phyloP scores from a whole-genome alignment of 75 land plant species.

The Isoetes taiwanensis region DNA sequence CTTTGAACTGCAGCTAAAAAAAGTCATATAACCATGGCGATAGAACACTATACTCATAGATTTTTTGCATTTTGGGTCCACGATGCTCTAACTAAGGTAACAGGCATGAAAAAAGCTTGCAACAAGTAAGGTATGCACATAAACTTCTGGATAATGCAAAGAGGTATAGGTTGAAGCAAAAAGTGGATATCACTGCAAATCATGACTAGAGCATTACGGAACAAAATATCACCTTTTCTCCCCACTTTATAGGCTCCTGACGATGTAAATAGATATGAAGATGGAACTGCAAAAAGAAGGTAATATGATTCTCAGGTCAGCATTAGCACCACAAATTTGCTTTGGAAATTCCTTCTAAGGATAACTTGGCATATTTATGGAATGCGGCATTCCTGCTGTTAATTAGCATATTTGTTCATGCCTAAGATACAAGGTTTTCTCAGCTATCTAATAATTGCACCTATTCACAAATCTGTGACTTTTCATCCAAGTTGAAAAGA shows the following conservation, averaged over 20 bases:
- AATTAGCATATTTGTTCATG: no score
- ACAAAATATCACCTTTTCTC: conserved; percentile 59
- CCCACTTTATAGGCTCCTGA: conserved; percentile 65
- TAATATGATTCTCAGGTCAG: no score
- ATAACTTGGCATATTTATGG: no score
- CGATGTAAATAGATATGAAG: conserved; percentile 47
- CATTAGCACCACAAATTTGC: no score
- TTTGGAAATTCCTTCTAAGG: no score
- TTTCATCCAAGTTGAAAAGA: no score
- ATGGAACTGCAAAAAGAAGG: conserved; percentile 36
- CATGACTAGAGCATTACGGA: not conserved
- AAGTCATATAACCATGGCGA: not conserved
- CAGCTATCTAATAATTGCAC: no score
- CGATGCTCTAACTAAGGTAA: not conserved
- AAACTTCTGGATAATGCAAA: not conserved
- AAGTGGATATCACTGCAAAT: not conserved
- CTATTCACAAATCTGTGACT: no score
- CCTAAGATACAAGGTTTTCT: no score
- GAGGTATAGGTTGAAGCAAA: not conserved
- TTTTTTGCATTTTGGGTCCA: not conserved
- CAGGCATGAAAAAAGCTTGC: not conserved
- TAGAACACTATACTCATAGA: not conserved
- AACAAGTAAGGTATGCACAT: no score
- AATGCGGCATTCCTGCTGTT: no score
- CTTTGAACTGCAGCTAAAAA: not conserved